Evolutionary conservation across 169 alveolate genomes (phyloP).

Genomic region (Plasmodium inui): DNA sequence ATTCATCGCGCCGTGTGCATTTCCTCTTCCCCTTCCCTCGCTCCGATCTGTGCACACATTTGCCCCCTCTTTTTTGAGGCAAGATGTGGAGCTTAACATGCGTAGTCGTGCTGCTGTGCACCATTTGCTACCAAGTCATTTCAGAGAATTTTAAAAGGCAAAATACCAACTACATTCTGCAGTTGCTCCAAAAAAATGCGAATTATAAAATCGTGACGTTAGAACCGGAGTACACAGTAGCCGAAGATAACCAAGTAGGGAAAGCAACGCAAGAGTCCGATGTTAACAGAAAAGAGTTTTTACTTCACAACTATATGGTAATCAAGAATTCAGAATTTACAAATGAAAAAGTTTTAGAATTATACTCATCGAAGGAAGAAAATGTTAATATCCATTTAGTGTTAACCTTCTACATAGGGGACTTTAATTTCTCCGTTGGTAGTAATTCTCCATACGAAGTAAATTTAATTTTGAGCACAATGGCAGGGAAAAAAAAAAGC

Average conservation of each 20-base stretch:
- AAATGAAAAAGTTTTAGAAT: constrained; percentile 18
- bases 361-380: constrained; percentile 26
- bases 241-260: neutral
- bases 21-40: neutral
- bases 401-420: constrained; percentile 60
- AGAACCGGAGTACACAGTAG: constrained; percentile 49
- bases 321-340: constrained; percentile 41
- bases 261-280: neutral
- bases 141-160: neutral
- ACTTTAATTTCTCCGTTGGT: constrained; percentile 13
- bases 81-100: constrained; percentile 12
- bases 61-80: neutral
- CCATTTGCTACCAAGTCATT: neutral
- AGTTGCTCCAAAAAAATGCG: constrained; percentile 9
- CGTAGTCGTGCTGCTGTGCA: neutral
- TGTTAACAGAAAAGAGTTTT: constrained; percentile 58
- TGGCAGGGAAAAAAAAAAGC: constrained; percentile 6
- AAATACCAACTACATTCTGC: constrained; percentile 7
- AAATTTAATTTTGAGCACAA: constrained; percentile 21
- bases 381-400: constrained; percentile 20
- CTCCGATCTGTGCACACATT: neutral
- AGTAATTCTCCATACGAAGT: constrained; percentile 10
- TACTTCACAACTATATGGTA: constrained; percentile 36
- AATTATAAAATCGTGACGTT: constrained; percentile 31
- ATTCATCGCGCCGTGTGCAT: neutral